phyloP scores from a whole-genome alignment of 768 basidiomycete genomes.

The Kwoniella newhampshirensis region DNA sequence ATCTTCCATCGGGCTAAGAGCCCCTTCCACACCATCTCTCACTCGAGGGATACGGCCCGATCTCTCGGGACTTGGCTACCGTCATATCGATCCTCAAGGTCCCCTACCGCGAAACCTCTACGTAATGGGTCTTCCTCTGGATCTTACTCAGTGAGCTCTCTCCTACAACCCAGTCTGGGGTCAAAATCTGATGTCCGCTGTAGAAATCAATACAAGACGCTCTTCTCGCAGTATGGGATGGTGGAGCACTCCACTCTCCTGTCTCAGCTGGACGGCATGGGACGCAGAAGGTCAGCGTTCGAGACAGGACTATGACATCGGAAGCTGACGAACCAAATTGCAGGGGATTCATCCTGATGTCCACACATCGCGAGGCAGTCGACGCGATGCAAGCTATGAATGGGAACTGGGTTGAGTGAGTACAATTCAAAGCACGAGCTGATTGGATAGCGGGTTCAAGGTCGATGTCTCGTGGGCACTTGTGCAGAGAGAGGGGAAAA shows the following conservation, averaged over 20 bases:
- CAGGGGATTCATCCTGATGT: slow-evolving; percentile 45
- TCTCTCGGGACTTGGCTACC: slow-evolving; percentile 9
- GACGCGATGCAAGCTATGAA: slow-evolving; percentile 34
- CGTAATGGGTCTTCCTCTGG: slow-evolving; percentile 37
- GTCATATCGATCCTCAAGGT: slow-evolving; percentile 26
- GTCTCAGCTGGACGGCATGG: slow-evolving; percentile 39
- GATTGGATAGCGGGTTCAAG: slow-evolving; percentile 26
- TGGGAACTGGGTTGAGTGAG: slow-evolving; percentile 33
- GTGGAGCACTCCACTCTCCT: slow-evolving; percentile 43
- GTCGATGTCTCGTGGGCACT: slow-evolving; percentile 48
- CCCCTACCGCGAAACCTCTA: slow-evolving; percentile 41
- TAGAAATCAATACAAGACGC: slow-evolving; percentile 32
- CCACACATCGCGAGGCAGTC: slow-evolving; percentile 35
- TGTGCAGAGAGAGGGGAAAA: slow-evolving; percentile 35
- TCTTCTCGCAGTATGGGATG: slow-evolving; percentile 31
- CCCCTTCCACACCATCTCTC: slow-evolving; percentile 11
- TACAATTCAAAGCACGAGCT: neutral
- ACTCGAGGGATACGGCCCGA: slow-evolving; percentile 8
- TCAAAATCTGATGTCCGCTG: neutral
- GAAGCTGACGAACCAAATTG: neutral
- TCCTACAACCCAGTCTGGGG: neutral
- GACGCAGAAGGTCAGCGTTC: slow-evolving; percentile 28
- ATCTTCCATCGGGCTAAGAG: slow-evolving; percentile 5
- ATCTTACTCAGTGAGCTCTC: slow-evolving; percentile 33
- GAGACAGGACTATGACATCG: neutral